Percentiles rank a stretch among this genome's conserved stretches.
Evolutionary conservation across 2,329 filamentous ascomycete species (phyloP).

Genomic region (Talaromyces sp.): DNA sequence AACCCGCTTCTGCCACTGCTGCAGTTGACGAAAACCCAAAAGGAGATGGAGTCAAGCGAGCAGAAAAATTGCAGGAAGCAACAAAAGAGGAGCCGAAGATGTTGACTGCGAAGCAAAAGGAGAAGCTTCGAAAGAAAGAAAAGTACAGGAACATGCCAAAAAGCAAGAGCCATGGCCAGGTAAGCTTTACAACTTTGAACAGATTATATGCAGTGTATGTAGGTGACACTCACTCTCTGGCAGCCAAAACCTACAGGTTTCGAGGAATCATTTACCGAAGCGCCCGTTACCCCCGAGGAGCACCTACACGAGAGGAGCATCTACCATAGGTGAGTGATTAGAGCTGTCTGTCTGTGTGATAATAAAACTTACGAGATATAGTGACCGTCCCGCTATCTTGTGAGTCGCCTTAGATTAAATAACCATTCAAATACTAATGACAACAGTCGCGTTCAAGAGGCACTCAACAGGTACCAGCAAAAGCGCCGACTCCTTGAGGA

Average conservation of each 20-base stretch:
- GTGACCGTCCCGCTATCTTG: conserved; percentile 52
- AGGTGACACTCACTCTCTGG: neutral
- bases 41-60: neutral
- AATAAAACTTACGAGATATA: conserved; percentile 24
- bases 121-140: conserved; percentile 5
- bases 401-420: conserved; percentile 35
- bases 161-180: conserved; percentile 17
- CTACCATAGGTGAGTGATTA: conserved; percentile 61
- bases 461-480: conserved; percentile 74
- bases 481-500: conserved; percentile 69
- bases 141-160: conserved; percentile 14
- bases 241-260: conserved; percentile 61
- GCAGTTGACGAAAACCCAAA: neutral
- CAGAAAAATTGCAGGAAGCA: neutral
- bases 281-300: conserved; percentile 70
- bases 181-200: neutral
- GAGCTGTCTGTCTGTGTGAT: neutral
- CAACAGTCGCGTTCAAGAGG: conserved; percentile 72
- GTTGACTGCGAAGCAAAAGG: conserved; percentile 12
- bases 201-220: neutral
- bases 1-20: neutral
- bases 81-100: neutral
- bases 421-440: neutral
- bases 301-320: conserved; percentile 63
- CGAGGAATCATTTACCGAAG: conserved; percentile 77